Base-by-base conservation (phyloP, 2,329 filamentous ascomycete species). In the Aspergillus quadricinctus region DNA sequence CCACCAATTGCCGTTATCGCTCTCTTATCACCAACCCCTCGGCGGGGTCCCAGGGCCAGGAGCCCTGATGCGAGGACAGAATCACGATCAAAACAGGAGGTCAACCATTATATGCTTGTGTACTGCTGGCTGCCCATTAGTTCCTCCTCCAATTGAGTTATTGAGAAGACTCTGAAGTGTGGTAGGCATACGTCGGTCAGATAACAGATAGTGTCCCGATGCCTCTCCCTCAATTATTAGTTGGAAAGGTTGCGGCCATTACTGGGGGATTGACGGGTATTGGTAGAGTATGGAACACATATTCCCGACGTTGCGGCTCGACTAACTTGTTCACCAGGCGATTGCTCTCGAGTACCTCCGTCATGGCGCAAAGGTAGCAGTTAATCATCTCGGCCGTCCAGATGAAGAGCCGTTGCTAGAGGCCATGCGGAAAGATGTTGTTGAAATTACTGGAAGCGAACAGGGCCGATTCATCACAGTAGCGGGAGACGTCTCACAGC, bases 181-280 rank as follows among this genome's bases (percentile, higher is more conserved):
- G n/a, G 8, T 43, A 17, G 31, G 7, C 40, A 43, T 19, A 43
- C 7, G 43, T 27, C 11, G 23, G 14, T 46, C 43, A 23, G 11
- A 8, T 9, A 25, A 10, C n/a, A 46, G 21, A 14, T 46, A 2
- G 21, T 14, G 11, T 46, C 21, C 6, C 45, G 51, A 73, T 73
- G 71, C 60, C 69, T 52, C 60, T 67, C 6, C 67, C 72, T 60
- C 68, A 69, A 62, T 81, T 94, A 64, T 84, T 95, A 56, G 70
- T 77, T 54, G 85, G 83, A 72, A 95, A 95, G 75, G 88, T 87
- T 11, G 90, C 90, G 74, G 88, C 91, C 70, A 91, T 96, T 67
- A 96, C 91, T 0, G 91, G 92, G 61, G 91, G 89, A 56, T 88
- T 88, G 3, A 95, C 90, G 1, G 91, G 91, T 54, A 96, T 96